Base-by-base conservation (phyloP, 305 asterid genomes). In the Fraxinus baroniana region DNA sequence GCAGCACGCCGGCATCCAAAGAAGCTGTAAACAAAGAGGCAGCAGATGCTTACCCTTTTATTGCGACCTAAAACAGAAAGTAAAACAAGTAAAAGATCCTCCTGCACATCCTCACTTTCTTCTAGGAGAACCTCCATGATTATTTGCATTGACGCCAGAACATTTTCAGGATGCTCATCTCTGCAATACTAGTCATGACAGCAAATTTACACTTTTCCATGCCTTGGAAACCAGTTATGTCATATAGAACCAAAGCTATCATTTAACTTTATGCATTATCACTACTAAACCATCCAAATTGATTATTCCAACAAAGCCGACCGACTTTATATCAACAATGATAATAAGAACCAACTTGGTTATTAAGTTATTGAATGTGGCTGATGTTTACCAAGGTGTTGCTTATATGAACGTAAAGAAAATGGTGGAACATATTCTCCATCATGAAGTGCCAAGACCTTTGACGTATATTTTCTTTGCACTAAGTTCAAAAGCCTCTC, bases 91-190 rank as follows among this genome's bases (percentile, higher is more conserved):
- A 94, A 85, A 87, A 97, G 95, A 85, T 94, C 91, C 85, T 94
- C 97, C 33, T 85, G 93, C 46, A 92, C 88, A 84, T 93, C 98
- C 89, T 95, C 98, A 83, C 98, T 93, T 86, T 97, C 99, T 87
- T 97, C 99, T 71, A 94, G 81, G 84, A 97, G 89, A 87, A 92
- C 95, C 78, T 87, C 95, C 97, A 97, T 92, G 78, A 97, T 94
- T 76, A 92, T 93, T 87, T 93, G 91, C 99, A 97, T 97, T 78
- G 99, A 94, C 49, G 92, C 88, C 86, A 90, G 85, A 80, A 95
- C 97, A 90, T 88, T 92, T 86, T 90, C 99, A 30, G 97, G 92
- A 86, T 97, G 98, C 78, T 97, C 97, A 33, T 93, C 98, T 83
- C 99, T 93, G 90, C 88, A 90, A 71, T 28, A 71, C 24, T 71